Evolutionary conservation across 371 early-diverging fungal species (phyloP).

Genomic region (Rhizomucor pusillus): DNA sequence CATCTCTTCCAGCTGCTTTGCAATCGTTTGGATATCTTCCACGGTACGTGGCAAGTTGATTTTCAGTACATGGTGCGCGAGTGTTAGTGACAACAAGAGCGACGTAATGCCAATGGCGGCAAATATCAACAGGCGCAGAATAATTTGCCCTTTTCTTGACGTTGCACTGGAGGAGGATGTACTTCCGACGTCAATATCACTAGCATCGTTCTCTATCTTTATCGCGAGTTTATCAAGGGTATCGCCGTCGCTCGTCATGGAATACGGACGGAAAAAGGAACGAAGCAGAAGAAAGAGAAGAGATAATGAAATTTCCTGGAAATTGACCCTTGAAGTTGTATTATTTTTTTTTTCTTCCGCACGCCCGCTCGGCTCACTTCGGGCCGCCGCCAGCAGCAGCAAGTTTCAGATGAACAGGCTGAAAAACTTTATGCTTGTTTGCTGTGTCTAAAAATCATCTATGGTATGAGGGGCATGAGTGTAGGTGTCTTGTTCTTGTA

Average conservation of each 20-base stretch:
- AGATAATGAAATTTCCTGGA: not conserved
- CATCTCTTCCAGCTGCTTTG: conserved; percentile 35
- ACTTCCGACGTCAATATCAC: not conserved
- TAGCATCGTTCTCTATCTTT: not conserved
- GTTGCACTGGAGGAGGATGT: too few species aligned
- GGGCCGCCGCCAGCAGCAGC: too few species aligned
- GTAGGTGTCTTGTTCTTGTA: conserved; percentile 44
- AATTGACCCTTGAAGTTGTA: too few species aligned
- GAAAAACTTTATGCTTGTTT: too few species aligned
- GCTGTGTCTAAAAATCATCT: not conserved
- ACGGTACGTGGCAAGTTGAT: conserved; percentile 42
- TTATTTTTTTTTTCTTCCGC: too few species aligned
- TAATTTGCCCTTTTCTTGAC: not conserved
- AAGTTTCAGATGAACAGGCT: too few species aligned
- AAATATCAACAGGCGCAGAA: conserved; percentile 34
- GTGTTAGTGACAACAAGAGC: conserved; percentile 28
- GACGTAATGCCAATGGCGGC: conserved; percentile 31
- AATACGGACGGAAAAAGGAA: not conserved
- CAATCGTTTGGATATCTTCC: conserved; percentile 31
- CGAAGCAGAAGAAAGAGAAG: not conserved
- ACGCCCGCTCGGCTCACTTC: too few species aligned
- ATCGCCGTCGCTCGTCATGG: not conserved
- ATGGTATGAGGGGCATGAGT: conserved; percentile 41
- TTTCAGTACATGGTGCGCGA: conserved; percentile 34
- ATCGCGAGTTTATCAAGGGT: not conserved